A percentile compares a stretch with the other conserved stretches of the same genome.
Conservation (phyloP, 305 asterid genomes). For the Fraxinus floribunda region DNA sequence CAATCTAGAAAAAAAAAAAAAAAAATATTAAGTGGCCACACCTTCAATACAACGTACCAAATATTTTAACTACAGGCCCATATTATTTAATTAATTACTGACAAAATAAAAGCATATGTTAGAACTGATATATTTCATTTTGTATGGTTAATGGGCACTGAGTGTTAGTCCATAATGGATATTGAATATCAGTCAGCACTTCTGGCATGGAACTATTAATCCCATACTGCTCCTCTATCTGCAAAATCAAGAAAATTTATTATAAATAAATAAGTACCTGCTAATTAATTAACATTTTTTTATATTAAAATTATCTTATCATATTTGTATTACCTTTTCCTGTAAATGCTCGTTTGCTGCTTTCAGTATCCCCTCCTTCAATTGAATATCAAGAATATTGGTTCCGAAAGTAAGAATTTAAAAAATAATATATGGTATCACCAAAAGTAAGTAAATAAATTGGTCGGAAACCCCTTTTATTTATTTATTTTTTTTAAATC, state of each 20-base stretch:
- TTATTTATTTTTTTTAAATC: no score
- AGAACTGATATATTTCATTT: slow-evolving; percentile 56
- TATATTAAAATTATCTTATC: neutral
- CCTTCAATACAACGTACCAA: neutral
- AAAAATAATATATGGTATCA: neutral
- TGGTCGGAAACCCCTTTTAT: no score
- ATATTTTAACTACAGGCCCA: neutral
- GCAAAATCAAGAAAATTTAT: slow-evolving; percentile 23
- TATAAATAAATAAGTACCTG: neutral
- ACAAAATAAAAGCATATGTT: neutral
- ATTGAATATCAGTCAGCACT: slow-evolving; percentile 42
- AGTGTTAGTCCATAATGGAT: slow-evolving; percentile 54
- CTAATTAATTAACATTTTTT: neutral
- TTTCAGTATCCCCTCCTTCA: slow-evolving; percentile 77
- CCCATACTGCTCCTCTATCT: slow-evolving; percentile 76
- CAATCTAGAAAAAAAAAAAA: neutral
- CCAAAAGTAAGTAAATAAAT: no score
- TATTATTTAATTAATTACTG: neutral
- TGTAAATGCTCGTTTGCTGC: slow-evolving; percentile 81
- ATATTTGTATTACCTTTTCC: slow-evolving; percentile 51
- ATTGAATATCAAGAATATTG: neutral
- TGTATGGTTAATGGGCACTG: slow-evolving; percentile 54
- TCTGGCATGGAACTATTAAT: slow-evolving; percentile 43
- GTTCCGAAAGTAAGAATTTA: neutral
- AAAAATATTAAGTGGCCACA: neutral